Conservation (phyloP, 306 rosid species). For the Quercus variabilis region DNA sequence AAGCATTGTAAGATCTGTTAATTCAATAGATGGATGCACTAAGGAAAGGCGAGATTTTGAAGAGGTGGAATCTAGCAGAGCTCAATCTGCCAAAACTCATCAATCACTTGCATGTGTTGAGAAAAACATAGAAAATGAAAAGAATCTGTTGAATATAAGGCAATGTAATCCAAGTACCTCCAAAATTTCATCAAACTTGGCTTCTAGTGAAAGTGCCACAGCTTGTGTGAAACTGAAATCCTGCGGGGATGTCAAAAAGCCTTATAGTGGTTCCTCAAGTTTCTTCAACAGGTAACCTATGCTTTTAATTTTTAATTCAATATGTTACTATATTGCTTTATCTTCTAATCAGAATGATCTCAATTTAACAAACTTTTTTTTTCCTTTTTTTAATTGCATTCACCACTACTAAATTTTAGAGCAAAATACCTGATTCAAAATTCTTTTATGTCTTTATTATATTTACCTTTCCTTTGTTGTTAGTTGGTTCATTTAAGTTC, state of each 20-base stretch:
- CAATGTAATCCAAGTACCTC: constrained; percentile 37
- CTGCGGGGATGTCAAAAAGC: constrained; percentile 40
- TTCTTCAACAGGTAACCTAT: constrained; percentile 69
- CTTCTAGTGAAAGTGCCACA: constrained; percentile 22
- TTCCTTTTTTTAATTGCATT: background rate
- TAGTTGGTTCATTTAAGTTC: background rate
- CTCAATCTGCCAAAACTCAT: constrained; percentile 30
- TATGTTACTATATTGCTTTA: constrained; percentile 3
- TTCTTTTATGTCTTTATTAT: background rate
- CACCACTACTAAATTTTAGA: background rate
- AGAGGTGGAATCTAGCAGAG: constrained; percentile 22
- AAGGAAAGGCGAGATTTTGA: constrained; percentile 29
- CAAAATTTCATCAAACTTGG: constrained; percentile 27
- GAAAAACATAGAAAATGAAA: constrained; percentile 32
- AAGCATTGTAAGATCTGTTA: constrained; percentile 37
- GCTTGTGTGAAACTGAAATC: constrained; percentile 27
- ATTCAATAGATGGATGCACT: constrained; percentile 37
- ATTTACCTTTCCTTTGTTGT: background rate
- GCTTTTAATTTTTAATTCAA: constrained; percentile 17
- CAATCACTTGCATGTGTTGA: constrained; percentile 20
- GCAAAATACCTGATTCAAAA: background rate
- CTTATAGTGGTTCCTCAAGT: constrained; percentile 44
- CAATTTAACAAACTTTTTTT: background rate
- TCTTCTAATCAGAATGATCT: background rate
- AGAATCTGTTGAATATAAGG: constrained; percentile 22